Conservation (phyloP, 495 filamentous ascomycete genomes). For the Amphirosellinia nigrospora region DNA sequence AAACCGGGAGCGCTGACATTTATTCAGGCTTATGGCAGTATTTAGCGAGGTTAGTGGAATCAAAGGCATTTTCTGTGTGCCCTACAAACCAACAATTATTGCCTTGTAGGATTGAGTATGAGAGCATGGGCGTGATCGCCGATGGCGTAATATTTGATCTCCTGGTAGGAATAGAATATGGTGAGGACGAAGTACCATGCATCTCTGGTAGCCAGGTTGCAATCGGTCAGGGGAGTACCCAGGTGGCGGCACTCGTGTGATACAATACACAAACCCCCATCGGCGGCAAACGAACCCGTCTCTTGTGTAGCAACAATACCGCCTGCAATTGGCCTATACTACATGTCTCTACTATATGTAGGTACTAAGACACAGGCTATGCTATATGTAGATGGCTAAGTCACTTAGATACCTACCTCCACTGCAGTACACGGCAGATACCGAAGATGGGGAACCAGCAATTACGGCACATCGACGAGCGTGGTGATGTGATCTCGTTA, state of each 20-base stretch:
- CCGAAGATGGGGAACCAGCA: not conserved
- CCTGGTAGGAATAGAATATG: not conserved
- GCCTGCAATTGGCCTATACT: not conserved
- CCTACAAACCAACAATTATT: not conserved
- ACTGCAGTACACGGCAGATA: not conserved
- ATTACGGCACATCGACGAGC: not conserved
- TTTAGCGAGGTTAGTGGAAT: not conserved
- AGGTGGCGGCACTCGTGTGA: conserved; percentile 4
- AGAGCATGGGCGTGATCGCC: not conserved
- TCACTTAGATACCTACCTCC: not conserved
- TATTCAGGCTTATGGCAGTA: not conserved
- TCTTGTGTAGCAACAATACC: not conserved
- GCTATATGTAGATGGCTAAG: not conserved
- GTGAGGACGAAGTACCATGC: conserved; percentile 22
- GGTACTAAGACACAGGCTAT: not conserved
- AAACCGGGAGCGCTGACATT: not conserved
- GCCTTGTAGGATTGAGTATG: not conserved
- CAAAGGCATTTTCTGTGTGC: not conserved
- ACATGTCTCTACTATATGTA: not conserved
- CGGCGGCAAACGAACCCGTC: conserved; percentile 7
- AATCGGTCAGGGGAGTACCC: not conserved
- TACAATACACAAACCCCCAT: not conserved
- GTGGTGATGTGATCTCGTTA: not conserved
- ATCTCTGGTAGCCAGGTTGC: conserved; percentile 12
- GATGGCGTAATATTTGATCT: not conserved